Base-by-base conservation (phyloP, 164 flowering plant genomes). In the Umbellularia californica region DNA sequence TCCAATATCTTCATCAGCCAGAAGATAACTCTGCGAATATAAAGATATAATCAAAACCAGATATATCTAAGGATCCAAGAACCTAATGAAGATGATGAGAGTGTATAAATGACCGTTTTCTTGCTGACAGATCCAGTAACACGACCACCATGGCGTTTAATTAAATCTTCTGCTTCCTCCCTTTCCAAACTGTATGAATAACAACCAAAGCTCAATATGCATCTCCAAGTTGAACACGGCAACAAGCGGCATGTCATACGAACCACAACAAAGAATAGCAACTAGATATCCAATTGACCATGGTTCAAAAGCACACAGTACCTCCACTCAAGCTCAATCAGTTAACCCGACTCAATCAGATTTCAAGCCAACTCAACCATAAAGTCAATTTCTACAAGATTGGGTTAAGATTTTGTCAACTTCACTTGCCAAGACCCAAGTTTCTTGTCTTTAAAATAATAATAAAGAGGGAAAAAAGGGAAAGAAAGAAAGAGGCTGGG, bases 81-180 rank as follows among this genome's bases (percentile, higher is more conserved):
- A 23, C 17, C 14, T 6, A 55, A 68, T 19, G 27, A 68, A 74
- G 51, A 68, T 13, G 35, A 65, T n/a, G 1, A 20, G 70, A 4
- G 70, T 25, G 50, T n/a, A 71, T 23, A 50, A 41, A 66, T 76
- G 50, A 95, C 97, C 86, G 99, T 95, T 78, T 89, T 95, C 79
- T 90, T 93, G 94, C 99, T 95, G 83, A 93, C 83, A 74, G 99
- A 90, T 76, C 95, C 93, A 79, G 99, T 95, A 63, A 93, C 87
- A 77, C 99, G 97, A 60, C 99, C 99, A 35, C 97, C 99, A 83
- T 93, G 90, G 17, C 98, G 91, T 78, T 95, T 95, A 64, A 95
- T 93, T 78, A 95, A 80, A 82, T 89, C 96, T 83, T 95, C 99
- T 20, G 99, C 98, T 79, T 93, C 98, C 84, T 93, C 99, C 84